Base-by-base conservation (phyloP, 768 basidiomycete genomes). In the Boletus rex-veris region DNA sequence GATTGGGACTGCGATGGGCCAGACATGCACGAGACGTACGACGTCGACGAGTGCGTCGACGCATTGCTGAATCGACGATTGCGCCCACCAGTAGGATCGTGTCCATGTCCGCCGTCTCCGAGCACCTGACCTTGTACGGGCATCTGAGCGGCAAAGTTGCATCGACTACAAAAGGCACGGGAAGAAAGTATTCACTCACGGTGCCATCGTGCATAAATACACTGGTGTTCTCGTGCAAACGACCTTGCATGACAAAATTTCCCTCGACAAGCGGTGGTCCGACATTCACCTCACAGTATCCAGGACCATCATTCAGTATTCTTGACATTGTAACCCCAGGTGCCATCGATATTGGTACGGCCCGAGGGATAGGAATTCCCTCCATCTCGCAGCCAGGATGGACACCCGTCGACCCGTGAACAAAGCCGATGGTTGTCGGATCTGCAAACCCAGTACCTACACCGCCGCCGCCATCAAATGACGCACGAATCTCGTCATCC, bases 401-500 rank as follows among this genome's bases (percentile, higher is more conserved):
- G 41, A 24, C 10, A 6, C 9, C 24, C 26, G 40, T 44, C 0
- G 47, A 41, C 6, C 19, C 24, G 18, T 35, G 49, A 30, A 24
- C 31, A 40, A 38, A 5, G 15, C 38, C 21, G 26, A 45, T 31
- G 1, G 16, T 6, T 18, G 43, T 36, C 2, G 42, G 19, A 28
- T 49, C 41, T 15, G 39, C 18, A 37, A 41, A 47, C 2, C 11
- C 19, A 12, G 40, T 4, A 15, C 38, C 45, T 10, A 31, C 24
- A 14, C 11, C 24, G 11, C 6, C 42, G 5, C 21, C 1, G 24
- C 45, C 45, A 18, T 58, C 54, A 39, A 65, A 56, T 11, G 64
- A 66, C 4, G 56, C 62, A n/a, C 46, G 45, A 54, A 65, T 60
- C 33, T 61, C 61, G 4, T 65, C 64, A 8, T 66, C 54, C 37